Evolutionary conservation across 768 basidiomycete species (phyloP), one percentile per base, ranked within the genome.

Genomic region (Podaxis sp.): DNA sequence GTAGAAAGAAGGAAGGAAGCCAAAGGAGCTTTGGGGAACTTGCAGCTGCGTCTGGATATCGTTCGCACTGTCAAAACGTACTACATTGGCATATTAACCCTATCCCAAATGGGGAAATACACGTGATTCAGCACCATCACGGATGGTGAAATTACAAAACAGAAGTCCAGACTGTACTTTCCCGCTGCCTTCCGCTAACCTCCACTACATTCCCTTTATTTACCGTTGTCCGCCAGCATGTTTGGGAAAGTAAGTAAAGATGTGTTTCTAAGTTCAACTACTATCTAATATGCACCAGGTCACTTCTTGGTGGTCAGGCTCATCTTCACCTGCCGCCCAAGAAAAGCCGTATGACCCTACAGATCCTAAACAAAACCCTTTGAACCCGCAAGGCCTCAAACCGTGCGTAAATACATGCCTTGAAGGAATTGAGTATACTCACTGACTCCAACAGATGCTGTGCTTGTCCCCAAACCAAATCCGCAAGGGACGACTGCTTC

Each of bases 361-460:
- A 15, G 81, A 92, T 71, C 90, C 90, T 8, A 88, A 86, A 70
- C 77, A 84, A 80, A 97, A 97, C 72, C 95, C 93, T 8, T 75
- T 96, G 61, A 99, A 99, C 73, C 96, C 96, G 0, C 70, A 95
- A 69, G 95, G 95, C n/a, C 76, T 97, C 57, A 99, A 99, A 74
- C 92, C 96, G 96, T 97, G 73, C 63, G 93, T 79, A 15, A 8
- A 22, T 19, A 8, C 53, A 33, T 44, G 33, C 36, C 33, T 42
- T 7, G 26, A 26, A 28, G 3, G 19, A 8, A 24, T 0, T 17
- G 11, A 38, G 36, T 38, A n/a, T 49, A 11, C 38, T 49, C 3
- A 40, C n/a, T 49, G 19, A 42, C 44, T 54, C n/a, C 15, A 9
- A 9, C 52, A 99, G 96, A 69, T 99, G 96, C 69, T 98, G 96